Base-by-base conservation (phyloP, 352 stramenopile species). In the Pelagophyceae sp. region DNA sequence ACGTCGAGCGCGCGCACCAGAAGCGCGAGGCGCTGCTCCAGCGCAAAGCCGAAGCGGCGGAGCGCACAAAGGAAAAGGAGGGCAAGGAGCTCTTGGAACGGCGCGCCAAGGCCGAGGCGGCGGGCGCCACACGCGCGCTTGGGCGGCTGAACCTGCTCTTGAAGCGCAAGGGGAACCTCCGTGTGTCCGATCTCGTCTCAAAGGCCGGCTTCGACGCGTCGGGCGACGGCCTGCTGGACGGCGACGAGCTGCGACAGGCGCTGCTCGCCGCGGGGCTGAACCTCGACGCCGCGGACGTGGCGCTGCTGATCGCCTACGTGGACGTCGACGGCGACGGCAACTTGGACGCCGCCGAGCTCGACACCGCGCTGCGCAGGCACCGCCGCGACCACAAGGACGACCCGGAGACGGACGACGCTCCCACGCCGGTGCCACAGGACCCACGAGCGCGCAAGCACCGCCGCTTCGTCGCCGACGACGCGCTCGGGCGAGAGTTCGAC, bases 261-360 rank as follows among this genome's bases (percentile, higher is more conserved):
- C 76, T 80, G 29, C 33, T 20, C 38, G 38, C 40, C 33, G 70
- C 32, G 27, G 65, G 65, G 19, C 35, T 80, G 6, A 33, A 75
- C 38, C 61, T 80, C 31, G 23, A 29, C 25, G 31, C 45, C 50
- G 37, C 37, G 19, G 76, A 80, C 32, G 32, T 76, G 19, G 23
- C 63, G 35, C n/a, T 40, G 23, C 61, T 80, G 3, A 77, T 80
- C 69, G 76, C 70, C 19, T 80, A 58, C 70, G 19, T 80, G 25
- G 76, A 80, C 32, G 51, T 38, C 33, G 33, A 35, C 27, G 70
- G 70, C 32, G 67, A 77, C 70, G 76, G 76, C 45, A 25, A 77
- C 25, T 35, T 80, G 40, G 76, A 80, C 76, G 76, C 76, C 51
- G 72, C 72, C 27, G 76, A 80, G 70, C 69, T 80, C 40, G 40